Evolutionary conservation across 73 alveolate species (phyloP), one percentile per base, ranked within the genome.

Genomic region (Breviolum minutum): DNA sequence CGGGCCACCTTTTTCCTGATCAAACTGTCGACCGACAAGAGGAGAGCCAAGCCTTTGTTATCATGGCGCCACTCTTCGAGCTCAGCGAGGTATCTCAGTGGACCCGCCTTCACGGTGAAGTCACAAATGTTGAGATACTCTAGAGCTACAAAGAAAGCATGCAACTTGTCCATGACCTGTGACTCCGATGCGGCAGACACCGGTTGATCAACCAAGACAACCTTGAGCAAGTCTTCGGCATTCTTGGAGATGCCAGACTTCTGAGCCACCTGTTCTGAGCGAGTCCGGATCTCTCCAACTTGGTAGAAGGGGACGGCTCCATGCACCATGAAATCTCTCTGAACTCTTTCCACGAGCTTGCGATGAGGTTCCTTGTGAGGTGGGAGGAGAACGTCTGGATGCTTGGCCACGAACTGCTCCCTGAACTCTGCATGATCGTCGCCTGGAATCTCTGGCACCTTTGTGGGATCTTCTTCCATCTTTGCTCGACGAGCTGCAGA

Each of bases 261-360:
- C 61, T 88, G 86, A 16, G 54, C 85, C 74, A 88, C 30, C 64
- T 14, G 70, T 1, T 88, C 95, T 32, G 20, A 7, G 26, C 95
- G 95, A 16, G 85, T 66, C 69, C 95, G 84, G 70, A 88, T 88
- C 70, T 88, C 95, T n/a, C 71, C 95, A 63, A 88, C 71, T 80
- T 88, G 86, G 60, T 88, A 88, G 71, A 68, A 88, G 48, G 83
- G 66, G 40, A 87, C 83, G 10, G 66, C 26, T n/a, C n/a, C n/a
- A n/a, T n/a, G n/a, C n/a, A 11, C 95, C 95, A 71, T 64, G 85
- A 24, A 66, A 40, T 88, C 95, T 6, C 95, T 66, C 16, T 69
- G 71, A n/a, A 88, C 29, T 27, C 85, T 6, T 61, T 77, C 86
- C 63, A 77, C 82, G 82, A 71, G 22, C 82, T 71, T 71, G 40